phyloP scores from a whole-genome alignment of 306 rosid species.

The Cucurbita moschata region DNA sequence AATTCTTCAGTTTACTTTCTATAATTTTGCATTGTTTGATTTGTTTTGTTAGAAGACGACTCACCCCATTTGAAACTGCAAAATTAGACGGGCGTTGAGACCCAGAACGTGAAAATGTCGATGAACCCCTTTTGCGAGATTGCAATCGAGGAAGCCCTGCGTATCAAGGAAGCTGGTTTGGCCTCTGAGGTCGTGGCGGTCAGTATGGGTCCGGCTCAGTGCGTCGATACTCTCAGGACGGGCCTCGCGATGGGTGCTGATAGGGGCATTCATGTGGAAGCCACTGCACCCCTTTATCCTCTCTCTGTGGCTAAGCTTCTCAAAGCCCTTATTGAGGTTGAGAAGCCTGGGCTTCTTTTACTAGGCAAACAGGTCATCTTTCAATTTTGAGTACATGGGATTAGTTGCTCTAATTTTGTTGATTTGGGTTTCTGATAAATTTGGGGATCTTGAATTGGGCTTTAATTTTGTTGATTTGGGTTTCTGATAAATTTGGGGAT shows the following conservation, averaged over 20 bases:
- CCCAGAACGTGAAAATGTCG: conserved; percentile 96
- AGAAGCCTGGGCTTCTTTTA: conserved; percentile 69
- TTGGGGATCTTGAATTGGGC: neutral
- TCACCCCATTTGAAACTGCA: neutral
- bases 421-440: neutral
- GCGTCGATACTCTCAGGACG: conserved; percentile 65
- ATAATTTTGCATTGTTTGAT: neutral
- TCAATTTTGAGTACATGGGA: neutral
- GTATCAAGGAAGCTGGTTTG: conserved; percentile 58
- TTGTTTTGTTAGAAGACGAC: neutral
- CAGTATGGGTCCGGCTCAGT: conserved; percentile 63
- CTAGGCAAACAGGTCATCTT: conserved; percentile 71
- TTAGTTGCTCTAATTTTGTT: neutral
- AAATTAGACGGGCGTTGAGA: conserved; percentile 60
- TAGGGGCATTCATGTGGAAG: conserved; percentile 71
- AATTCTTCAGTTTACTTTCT: neutral
- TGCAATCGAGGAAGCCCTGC: conserved; percentile 81
- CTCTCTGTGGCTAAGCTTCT: conserved; percentile 69
- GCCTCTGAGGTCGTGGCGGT: conserved; percentile 90
- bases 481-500: neutral
- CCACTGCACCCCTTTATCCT: conserved; percentile 32
- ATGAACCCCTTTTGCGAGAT: conserved; percentile 98
- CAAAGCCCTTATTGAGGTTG: conserved; percentile 57
- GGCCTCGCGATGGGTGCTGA: conserved; percentile 95
- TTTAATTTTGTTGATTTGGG: too few species aligned